These are phyloP conservation scores for Heritiera fomes DNA, from an alignment of 345 rosid species.

Conservation along the genomic window DNA sequence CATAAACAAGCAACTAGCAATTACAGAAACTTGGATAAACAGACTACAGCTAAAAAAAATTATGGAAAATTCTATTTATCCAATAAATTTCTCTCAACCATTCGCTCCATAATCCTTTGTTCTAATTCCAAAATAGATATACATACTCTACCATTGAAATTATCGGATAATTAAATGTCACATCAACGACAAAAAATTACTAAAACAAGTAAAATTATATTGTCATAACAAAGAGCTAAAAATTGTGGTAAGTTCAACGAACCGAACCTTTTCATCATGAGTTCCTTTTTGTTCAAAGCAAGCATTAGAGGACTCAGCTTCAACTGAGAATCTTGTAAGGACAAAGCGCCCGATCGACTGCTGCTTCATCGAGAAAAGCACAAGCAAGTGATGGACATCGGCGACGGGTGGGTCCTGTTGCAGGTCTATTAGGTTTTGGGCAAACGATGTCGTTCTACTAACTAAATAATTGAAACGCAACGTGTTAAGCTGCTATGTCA, in stretches of 20 bases:
- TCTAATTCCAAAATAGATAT: background rate
- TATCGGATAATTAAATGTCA: background rate
- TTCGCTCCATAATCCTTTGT: too few species aligned
- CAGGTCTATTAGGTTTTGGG: too few species aligned
- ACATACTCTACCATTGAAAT: background rate
- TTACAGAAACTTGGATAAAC: too few species aligned
- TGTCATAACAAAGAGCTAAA: background rate
- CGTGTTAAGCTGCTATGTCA: too few species aligned
- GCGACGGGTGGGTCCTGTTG: constrained; percentile 85
- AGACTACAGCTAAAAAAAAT: background rate
- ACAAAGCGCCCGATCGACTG: constrained; percentile 69
- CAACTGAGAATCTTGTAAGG: too few species aligned
- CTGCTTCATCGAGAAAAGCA: constrained; percentile 77
- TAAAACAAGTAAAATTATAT: too few species aligned
- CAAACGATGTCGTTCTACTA: too few species aligned
- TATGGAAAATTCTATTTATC: background rate
- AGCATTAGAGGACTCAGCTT: constrained; percentile 77
- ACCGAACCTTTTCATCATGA: constrained; percentile 56
- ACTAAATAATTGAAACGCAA: too few species aligned
- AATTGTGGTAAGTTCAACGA: too few species aligned
- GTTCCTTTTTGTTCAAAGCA: constrained; percentile 71
- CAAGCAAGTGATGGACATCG: constrained; percentile 69
- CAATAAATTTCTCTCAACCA: too few species aligned
- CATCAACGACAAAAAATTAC: too few species aligned
- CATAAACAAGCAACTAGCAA: background rate